Evolutionary conservation across 73 alveolate species (phyloP).

Genomic region (Effrenium voratum): DNA sequence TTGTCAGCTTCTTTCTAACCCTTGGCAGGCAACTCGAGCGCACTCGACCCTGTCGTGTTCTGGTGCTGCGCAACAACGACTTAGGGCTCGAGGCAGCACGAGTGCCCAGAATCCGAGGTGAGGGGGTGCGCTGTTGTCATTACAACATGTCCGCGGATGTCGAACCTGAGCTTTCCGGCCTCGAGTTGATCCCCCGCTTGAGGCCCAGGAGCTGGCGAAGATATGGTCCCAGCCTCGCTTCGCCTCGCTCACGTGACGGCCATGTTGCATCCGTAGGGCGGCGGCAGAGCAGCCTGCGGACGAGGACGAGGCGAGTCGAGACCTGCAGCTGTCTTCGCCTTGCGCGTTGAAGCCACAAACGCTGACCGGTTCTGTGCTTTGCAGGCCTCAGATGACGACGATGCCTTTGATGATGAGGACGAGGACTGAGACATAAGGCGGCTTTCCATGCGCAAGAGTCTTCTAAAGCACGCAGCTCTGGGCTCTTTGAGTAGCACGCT

Average conservation of each 20-base stretch:
- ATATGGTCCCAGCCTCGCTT: not conserved
- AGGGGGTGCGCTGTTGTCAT: too few relatives aligned
- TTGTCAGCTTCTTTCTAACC: not conserved
- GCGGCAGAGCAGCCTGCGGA: too few relatives aligned
- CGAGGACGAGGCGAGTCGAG: too few relatives aligned
- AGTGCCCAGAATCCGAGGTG: too few relatives aligned
- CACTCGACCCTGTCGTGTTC: conserved; percentile 48
- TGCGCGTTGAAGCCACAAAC: too few relatives aligned
- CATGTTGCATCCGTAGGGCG: too few relatives aligned
- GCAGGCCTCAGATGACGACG: conserved; percentile 27
- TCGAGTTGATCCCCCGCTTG: not conserved
- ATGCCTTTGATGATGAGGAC: conserved; percentile 64
- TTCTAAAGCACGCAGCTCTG: too few relatives aligned
- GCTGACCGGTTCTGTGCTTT: not conserved
- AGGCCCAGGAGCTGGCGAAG: not conserved
- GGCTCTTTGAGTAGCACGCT: too few relatives aligned
- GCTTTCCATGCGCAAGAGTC: not conserved
- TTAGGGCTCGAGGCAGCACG: conserved; percentile 8
- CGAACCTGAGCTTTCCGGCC: too few relatives aligned
- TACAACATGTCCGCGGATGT: too few relatives aligned
- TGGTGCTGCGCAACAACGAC: conserved; percentile 47
- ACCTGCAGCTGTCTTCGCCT: too few relatives aligned
- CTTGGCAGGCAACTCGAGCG: not conserved
- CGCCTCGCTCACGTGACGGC: too few relatives aligned
- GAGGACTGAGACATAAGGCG: not conserved